These are phyloP conservation scores for Rhododendron ferrugineum DNA, from an alignment of 148 eudicot species.

Conservation along the genomic window DNA sequence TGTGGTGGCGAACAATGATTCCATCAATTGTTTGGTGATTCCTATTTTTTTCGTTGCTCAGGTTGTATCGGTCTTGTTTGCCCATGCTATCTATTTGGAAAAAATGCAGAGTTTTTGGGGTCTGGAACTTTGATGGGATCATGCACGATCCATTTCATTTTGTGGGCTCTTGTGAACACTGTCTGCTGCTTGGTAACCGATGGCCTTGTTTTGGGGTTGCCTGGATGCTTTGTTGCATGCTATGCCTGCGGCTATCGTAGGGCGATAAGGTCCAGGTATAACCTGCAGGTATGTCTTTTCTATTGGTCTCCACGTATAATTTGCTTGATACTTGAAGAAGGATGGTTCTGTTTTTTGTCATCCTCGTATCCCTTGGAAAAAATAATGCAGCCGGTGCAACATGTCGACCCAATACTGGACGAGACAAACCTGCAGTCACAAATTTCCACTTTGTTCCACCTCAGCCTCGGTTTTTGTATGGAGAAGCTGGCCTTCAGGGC, in stretches of 20 bases:
- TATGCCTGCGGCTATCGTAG: slow-evolving; percentile 70
- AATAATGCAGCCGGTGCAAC: neutral
- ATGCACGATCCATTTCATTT: slow-evolving; percentile 56
- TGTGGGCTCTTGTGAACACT: slow-evolving; percentile 66
- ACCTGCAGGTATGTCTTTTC: slow-evolving; percentile 51
- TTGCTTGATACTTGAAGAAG: neutral
- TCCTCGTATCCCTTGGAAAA: neutral
- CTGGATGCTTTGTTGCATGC: slow-evolving; percentile 73
- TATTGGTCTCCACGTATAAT: neutral
- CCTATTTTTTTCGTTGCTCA: slow-evolving; percentile 17
- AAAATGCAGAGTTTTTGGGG: slow-evolving; percentile 78
- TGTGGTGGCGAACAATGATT: neutral
- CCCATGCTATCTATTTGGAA: slow-evolving; percentile 85
- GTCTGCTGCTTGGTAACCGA: slow-evolving; percentile 69
- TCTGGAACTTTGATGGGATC: slow-evolving; percentile 68
- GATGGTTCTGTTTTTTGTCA: neutral
- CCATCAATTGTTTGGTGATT: slow-evolving; percentile 2
- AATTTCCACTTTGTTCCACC: neutral
- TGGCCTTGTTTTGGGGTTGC: slow-evolving; percentile 60
- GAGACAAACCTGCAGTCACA: neutral
- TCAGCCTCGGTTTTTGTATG: neutral
- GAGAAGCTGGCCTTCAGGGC: neutral
- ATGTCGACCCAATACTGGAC: neutral
- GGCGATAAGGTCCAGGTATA: slow-evolving; percentile 56
- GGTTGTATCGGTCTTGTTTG: slow-evolving; percentile 71